These are phyloP conservation scores for Usnea hakonensis DNA, from an alignment of 495 filamentous ascomycete genomes.

Conservation along the genomic window DNA sequence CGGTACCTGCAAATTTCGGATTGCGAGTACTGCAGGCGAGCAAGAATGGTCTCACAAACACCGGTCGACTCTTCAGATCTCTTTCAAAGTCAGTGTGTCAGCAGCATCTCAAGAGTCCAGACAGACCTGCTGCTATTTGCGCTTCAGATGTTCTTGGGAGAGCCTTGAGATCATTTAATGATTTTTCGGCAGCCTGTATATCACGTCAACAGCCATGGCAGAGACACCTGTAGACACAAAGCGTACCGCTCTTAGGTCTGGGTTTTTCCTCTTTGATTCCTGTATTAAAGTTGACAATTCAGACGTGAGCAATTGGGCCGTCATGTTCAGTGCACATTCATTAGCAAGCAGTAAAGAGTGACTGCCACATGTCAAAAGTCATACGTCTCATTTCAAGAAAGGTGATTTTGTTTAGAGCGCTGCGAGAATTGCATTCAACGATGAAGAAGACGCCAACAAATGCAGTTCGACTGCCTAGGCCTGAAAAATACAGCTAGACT, in stretches of 20 bases:
- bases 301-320: constrained; percentile 77
- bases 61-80: constrained; percentile 76
- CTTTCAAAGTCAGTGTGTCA: constrained; percentile 26
- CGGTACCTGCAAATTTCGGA: constrained; percentile 78
- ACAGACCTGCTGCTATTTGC: constrained; percentile 74
- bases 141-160: constrained; percentile 69
- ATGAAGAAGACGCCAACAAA: background rate
- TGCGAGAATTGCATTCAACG: background rate
- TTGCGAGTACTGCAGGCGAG: constrained; percentile 85
- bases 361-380: background rate
- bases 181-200: constrained; percentile 84
- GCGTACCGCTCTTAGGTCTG: constrained; percentile 74
- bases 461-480: background rate
- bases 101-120: background rate
- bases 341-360: background rate
- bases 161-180: constrained; percentile 78
- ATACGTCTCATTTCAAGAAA: background rate
- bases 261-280: constrained; percentile 88
- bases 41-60: constrained; percentile 86
- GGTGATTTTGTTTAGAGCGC: background rate
- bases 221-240: background rate
- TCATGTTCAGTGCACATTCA: constrained; percentile 57
- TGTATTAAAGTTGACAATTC: constrained; percentile 91
- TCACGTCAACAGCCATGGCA: constrained; percentile 3
- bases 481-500: constrained; percentile 1